Evolutionary conservation across 345 rosid species (phyloP), one percentile per base, ranked within the genome.

Genomic region (Brassica nigra): DNA sequence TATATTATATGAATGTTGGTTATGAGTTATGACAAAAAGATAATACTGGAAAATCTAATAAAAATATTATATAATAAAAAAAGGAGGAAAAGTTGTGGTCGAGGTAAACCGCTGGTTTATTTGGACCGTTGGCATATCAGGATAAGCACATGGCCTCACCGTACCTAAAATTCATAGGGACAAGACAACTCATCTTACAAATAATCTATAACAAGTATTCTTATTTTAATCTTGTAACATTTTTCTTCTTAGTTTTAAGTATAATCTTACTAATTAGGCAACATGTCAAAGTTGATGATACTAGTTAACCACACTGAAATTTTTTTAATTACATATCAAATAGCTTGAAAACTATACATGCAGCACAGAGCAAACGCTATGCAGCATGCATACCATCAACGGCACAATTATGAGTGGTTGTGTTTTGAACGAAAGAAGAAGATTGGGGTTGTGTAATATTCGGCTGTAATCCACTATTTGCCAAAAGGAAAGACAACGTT

Each of bases 131-230:
- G 70, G 54, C 78, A 28, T 1, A 61, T 61, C 65, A 77, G 76
- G 83, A 80, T 54, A 75, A 70, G 68, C 83, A 80, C 76, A 80
- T 80, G 80, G 68, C 3, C 68, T 75, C 68, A 75, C 76, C 68
- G 14, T 33, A 68, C 71, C 76, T 52, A 80, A 6, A 20, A 9
- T 44, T 6, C 34, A 70, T 55, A 70, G 66, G 18, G 75, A 68
- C 78, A 68, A 54, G 52, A 44, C 55, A 49, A 14, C 66, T 49
- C 70, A 80, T 66, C 49, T 23, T 59, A 7, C 68, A 16, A 15
- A 31, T 52, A 11, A 29, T 54, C 71, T 28, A 16, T 12, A 30
- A 5, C 54, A 52, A 61, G 9, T 37, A 20, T 58, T 58, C 63
- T 58, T 58, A 23, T 28, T 58, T 58, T 20, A 58, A 27, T 59